phyloP scores from a whole-genome alignment of 1,139 yeast species.

The Scheffersomyces parashehatae region DNA sequence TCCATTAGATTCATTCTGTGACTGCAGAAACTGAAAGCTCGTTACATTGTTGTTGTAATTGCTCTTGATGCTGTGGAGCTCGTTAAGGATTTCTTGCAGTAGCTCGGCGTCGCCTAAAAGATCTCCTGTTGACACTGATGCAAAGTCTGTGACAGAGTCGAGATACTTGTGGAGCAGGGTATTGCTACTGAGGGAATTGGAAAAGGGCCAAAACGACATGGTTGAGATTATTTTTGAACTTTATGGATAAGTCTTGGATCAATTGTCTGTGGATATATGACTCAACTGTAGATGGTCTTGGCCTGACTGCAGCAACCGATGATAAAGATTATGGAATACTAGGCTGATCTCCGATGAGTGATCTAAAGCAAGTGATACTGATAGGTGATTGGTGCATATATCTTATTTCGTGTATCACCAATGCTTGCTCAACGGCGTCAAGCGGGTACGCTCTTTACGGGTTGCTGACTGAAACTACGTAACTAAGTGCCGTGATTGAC shows the following conservation, averaged over 20 bases:
- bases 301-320: too few species aligned
- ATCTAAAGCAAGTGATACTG: too few species aligned
- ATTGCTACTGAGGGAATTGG: conserved; percentile 40
- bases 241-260: not conserved
- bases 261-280: not conserved
- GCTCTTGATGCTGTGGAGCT: conserved; percentile 42
- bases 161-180: conserved; percentile 45
- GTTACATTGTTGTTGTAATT: conserved; percentile 27
- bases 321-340: too few species aligned
- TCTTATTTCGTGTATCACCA: too few species aligned
- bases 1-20: conserved; percentile 25
- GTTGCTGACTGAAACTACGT: too few species aligned
- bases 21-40: conserved; percentile 35
- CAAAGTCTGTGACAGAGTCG: conserved; percentile 38
- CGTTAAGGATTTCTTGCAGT: conserved; percentile 43
- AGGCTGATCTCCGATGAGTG: too few species aligned
- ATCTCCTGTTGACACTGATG: conserved; percentile 35
- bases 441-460: too few species aligned
- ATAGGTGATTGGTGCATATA: too few species aligned
- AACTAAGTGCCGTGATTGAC: too few species aligned
- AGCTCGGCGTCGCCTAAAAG: conserved; percentile 35
- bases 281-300: too few species aligned
- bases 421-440: too few species aligned
- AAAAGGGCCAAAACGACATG: conserved; percentile 55
- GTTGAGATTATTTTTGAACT: not conserved